A percentile compares a stretch with the other conserved stretches of the same genome.
Evolutionary conservation across 805 yeast genomes (phyloP).

Genomic region (Hanseniaspora guilliermondii): DNA sequence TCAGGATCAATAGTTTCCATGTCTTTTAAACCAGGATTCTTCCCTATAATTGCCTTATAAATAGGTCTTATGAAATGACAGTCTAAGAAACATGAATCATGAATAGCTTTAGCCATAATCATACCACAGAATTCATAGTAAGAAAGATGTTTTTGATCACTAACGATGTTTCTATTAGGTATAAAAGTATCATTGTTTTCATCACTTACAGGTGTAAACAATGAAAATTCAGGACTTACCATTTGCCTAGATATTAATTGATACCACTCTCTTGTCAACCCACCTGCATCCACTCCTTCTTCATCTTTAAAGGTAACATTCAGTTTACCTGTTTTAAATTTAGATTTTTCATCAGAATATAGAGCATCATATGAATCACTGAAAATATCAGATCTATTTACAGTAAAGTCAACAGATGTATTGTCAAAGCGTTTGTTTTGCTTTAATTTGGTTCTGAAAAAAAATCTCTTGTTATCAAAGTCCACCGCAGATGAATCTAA

Average conservation of each 20-base stretch:
- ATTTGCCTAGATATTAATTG: slow-evolving; percentile 87
- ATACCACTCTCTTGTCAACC: slow-evolving; percentile 94
- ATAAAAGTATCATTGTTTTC: slow-evolving; percentile 82
- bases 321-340: slow-evolving; percentile 53
- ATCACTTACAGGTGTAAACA: slow-evolving; percentile 80
- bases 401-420: slow-evolving; percentile 40
- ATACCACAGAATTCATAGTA: slow-evolving; percentile 92
- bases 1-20: slow-evolving; percentile 89
- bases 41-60: slow-evolving; percentile 72
- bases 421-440: slow-evolving; percentile 27
- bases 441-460: slow-evolving; percentile 66
- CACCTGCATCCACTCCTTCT: slow-evolving; percentile 97
- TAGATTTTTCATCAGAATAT: slow-evolving; percentile 54
- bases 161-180: slow-evolving; percentile 84
- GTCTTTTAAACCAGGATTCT: slow-evolving; percentile 73
- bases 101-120: slow-evolving; percentile 86
- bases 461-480: slow-evolving; percentile 84
- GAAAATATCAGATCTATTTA: slow-evolving; percentile 82
- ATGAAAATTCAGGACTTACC: slow-evolving; percentile 90
- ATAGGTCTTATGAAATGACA: slow-evolving; percentile 94
- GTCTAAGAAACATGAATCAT: slow-evolving; percentile 73
- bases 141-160: slow-evolving; percentile 83
- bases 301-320: slow-evolving; percentile 84
- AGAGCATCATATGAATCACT: slow-evolving; percentile 82
- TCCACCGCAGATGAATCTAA: slow-evolving; percentile 74